Percentiles rank a stretch among this genome's conserved stretches.
Conservation (phyloP, 1,139 yeast species). For the Suhomyces taliae region DNA sequence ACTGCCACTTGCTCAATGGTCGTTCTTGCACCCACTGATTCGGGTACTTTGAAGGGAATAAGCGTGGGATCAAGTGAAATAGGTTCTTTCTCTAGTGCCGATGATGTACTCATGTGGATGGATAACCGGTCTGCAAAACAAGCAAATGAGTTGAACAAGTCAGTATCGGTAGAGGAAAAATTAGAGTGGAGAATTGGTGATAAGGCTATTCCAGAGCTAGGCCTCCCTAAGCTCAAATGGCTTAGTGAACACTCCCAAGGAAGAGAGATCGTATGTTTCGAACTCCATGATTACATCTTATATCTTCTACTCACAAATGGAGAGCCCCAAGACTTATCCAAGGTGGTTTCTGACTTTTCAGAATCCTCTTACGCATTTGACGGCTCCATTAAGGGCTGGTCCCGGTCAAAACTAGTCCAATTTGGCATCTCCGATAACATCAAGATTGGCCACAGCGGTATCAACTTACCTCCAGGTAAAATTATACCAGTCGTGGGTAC, state of each 20-base stretch:
- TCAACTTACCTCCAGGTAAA: not conserved
- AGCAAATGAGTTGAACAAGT: slow-evolving; percentile 29
- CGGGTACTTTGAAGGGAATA: slow-evolving; percentile 2
- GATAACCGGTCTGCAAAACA: slow-evolving; percentile 45
- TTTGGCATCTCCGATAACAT: slow-evolving; percentile 20
- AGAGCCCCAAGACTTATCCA: slow-evolving; percentile 16
- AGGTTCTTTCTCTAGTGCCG: slow-evolving; percentile 12
- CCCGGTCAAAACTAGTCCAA: slow-evolving; percentile 15
- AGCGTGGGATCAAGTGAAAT: not conserved
- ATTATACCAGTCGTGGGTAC: slow-evolving; percentile 20
- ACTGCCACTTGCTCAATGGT: slow-evolving; percentile 61
- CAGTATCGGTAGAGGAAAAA: slow-evolving; percentile 7
- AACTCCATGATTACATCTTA: slow-evolving; percentile 53
- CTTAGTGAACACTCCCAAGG: slow-evolving; percentile 25
- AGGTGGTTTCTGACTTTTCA: slow-evolving; percentile 1
- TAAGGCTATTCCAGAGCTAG: slow-evolving; percentile 55
- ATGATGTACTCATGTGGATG: slow-evolving; percentile 61
- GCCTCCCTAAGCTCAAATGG: slow-evolving; percentile 50
- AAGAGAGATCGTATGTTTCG: slow-evolving; percentile 40
- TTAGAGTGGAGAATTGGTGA: slow-evolving; percentile 37
- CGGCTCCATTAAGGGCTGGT: slow-evolving; percentile 61
- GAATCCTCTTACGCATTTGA: slow-evolving; percentile 37
- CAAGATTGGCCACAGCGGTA: slow-evolving; percentile 7
- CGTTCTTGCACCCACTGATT: slow-evolving; percentile 27
- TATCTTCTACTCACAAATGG: slow-evolving; percentile 35